Percentiles rank a stretch among this genome's conserved stretches.
phyloP scores from a whole-genome alignment of 345 rosid species.

The Tarenaya hassleriana region DNA sequence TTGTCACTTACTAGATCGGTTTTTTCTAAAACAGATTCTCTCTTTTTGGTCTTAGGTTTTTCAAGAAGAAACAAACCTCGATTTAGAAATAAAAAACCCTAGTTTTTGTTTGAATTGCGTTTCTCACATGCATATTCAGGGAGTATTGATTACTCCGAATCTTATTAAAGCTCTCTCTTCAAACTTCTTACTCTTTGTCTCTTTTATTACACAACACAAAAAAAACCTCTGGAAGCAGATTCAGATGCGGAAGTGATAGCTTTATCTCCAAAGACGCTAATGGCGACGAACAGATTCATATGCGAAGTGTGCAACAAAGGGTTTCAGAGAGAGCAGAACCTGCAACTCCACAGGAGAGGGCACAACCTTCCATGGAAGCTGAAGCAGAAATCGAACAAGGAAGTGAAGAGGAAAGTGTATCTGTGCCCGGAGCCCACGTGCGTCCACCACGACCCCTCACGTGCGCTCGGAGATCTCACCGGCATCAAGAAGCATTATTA shows the following conservation, averaged over 20 bases:
- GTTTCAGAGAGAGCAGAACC: conserved; percentile 76
- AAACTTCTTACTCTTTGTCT: conserved; percentile 14
- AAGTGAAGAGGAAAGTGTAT: conserved; percentile 75
- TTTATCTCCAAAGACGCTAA: conserved; percentile 75
- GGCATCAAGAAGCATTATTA: conserved; percentile 80
- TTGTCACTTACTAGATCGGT: conserved; percentile 17
- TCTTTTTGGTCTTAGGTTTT: no score
- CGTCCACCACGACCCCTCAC: conserved; percentile 78
- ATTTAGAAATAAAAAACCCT: conserved; percentile 19
- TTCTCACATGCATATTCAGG: background rate
- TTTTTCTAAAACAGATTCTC: conserved; percentile 5
- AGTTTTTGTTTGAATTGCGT: conserved; percentile 21
- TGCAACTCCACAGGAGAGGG: conserved; percentile 88
- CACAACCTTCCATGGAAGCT: conserved; percentile 84
- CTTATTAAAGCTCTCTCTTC: no score
- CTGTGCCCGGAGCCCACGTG: conserved; percentile 82
- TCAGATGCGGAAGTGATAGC: conserved; percentile 87
- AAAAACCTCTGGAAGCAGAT: no score
- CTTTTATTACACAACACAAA: no score
- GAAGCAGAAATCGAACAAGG: conserved; percentile 64
- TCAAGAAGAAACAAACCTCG: background rate
- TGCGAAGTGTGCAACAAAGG: conserved; percentile 89
- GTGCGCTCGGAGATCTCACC: conserved; percentile 81
- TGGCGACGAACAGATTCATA: conserved; percentile 82
- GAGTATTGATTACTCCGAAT: no score